Conservation (phyloP, 768 basidiomycete species). For the Naganishia vishniacii region DNA sequence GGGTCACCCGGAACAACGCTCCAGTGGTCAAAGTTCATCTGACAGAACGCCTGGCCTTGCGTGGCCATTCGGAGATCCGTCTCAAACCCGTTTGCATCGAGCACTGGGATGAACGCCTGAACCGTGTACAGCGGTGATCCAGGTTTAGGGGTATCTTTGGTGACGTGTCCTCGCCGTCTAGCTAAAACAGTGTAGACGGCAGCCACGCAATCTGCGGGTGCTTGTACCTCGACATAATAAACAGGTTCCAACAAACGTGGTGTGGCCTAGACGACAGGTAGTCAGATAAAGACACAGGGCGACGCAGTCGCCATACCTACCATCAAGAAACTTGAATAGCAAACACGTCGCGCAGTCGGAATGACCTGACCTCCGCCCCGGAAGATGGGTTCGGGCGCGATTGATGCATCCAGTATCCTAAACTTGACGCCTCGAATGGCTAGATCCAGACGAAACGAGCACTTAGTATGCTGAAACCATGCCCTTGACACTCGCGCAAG, state of each 20-base stretch:
- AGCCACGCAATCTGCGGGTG: constrained; percentile 96
- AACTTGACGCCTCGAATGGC: constrained; percentile 99
- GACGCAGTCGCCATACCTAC: constrained; percentile 53
- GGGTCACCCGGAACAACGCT: constrained; percentile 93
- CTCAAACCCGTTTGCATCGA: constrained; percentile 98
- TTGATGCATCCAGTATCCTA: constrained; percentile 81
- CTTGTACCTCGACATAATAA: constrained; percentile 99
- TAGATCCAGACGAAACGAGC: constrained; percentile 44
- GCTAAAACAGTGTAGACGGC: constrained; percentile 98
- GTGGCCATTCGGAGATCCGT: constrained; percentile 95
- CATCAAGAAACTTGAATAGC: constrained; percentile 98
- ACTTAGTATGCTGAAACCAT: not conserved
- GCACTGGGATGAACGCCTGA: constrained; percentile 95
- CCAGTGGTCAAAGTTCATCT: constrained; percentile 98
- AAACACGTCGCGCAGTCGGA: constrained; percentile 95
- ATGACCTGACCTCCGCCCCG: constrained; percentile 98
- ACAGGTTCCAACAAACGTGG: constrained; percentile 94
- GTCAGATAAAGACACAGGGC: not conserved
- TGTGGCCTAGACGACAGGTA: constrained; percentile 67
- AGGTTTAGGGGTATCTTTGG: constrained; percentile 94
- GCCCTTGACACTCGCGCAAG: not conserved
- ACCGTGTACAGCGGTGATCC: constrained; percentile 97
- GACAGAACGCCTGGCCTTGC: constrained; percentile 97
- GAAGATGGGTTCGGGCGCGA: constrained; percentile 94
- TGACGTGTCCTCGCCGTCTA: constrained; percentile 97